Evolutionary conservation across 1,284 basidiomycete species (phyloP), one percentile per base, ranked within the genome.

Genomic region (Leccinum ponderosum): DNA sequence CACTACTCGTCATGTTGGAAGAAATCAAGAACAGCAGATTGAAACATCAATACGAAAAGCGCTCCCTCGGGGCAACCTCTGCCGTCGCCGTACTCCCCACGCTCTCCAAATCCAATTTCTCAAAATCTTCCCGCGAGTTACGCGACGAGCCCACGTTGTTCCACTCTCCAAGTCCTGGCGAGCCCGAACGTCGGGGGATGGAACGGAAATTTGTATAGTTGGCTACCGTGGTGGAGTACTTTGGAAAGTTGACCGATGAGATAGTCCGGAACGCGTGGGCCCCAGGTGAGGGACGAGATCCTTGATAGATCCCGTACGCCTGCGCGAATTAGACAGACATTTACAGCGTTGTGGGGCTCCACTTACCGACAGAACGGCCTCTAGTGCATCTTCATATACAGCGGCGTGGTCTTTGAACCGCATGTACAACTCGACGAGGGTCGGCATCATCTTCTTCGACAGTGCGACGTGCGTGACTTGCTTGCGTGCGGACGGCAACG

Each of bases 41-140:
- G 63, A 98, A 91, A 67, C 93, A 94, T 95, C 95, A 98, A 76
- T 95, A 97, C 7, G 91, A 89, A 70, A 95, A 94, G 9, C 90
- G 80, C 74, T 98, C 95, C 53, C 92, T 81, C 1, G 89, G 86
- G 44, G 90, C 77, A 25, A 86, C 75, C 12, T 77, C 72, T 1
- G 83, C 83, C 29, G 77, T 77, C 52, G 84, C 82, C 1, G 91
- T 93, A 31, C 83, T 90, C 3, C 92, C 91, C 31, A 81, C 65
- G 15, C 67, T 48, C 69, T 76, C 55, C 76, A 75, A 50, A n/a
- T 81, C 75, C 14, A 81, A 61, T 47, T 73, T 79, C 61, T 79
- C 77, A 57, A 78, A 73, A 6, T 77, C 77, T 44, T 72, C 69
- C n/a, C 62, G 60, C 4, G 65, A 65, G 29, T 61, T 60, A 12